Percentiles rank a stretch among this genome's conserved stretches.
phyloP scores from a whole-genome alignment of 169 alveolate species.

The Cryptosporidium bovis region DNA sequence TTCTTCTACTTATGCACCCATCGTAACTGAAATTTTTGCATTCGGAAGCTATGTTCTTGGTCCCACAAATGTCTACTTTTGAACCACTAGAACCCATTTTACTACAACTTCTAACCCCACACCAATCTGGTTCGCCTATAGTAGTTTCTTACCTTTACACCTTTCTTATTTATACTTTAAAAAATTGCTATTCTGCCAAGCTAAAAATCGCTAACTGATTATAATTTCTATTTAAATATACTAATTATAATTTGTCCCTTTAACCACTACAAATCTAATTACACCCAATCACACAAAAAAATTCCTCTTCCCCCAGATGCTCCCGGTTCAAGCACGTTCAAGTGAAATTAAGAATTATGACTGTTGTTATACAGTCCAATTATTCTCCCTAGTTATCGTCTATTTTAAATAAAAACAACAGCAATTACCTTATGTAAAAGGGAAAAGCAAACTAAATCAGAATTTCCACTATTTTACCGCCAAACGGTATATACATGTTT shows the following conservation, averaged over 20 bases:
- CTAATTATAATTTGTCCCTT: neutral
- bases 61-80: constrained; percentile 9
- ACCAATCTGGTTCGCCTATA: neutral
- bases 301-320: too few relatives aligned
- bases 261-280: neutral
- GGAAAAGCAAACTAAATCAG: too few relatives aligned
- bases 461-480: constrained; percentile 69
- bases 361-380: too few relatives aligned
- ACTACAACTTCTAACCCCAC: neutral
- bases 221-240: neutral
- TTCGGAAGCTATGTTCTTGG: neutral
- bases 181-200: neutral
- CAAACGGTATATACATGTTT: constrained; percentile 14
- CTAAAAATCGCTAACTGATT: neutral
- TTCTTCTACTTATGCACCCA: neutral
- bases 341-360: too few relatives aligned
- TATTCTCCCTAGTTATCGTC: too few relatives aligned
- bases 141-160: too few relatives aligned
- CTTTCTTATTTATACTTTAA: neutral
- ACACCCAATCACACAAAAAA: too few relatives aligned
- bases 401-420: too few relatives aligned
- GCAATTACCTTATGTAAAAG: too few relatives aligned
- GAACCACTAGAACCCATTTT: constrained; percentile 59
- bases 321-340: too few relatives aligned
- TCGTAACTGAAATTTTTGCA: neutral